Base-by-base conservation (phyloP, 1,139 yeast species). In the Geotrichum fermentans region DNA sequence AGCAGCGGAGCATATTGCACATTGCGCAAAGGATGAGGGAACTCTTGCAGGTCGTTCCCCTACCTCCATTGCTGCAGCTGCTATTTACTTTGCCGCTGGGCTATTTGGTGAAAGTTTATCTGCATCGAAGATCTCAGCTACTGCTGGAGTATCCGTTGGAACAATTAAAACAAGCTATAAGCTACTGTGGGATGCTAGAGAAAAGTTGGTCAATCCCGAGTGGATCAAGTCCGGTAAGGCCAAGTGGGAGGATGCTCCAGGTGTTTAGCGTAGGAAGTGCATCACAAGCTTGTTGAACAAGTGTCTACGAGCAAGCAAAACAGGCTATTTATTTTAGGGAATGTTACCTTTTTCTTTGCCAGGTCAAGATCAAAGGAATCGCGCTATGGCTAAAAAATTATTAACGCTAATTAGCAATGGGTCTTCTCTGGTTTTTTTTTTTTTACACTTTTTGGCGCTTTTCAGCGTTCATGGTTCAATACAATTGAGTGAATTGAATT, bases 131-230 rank as follows among this genome's bases (percentile, higher is more conserved):
- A 90, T 92, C 52, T 87, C 96, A 7, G 96, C 89, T 59, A 87
- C 86, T 60, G 81, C 97, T n/a, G 98, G 97, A 56, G 98, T 92
- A 18, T 86, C 96, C 62, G 98, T 92, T 64, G 97, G 97, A 58
- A 92, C 98, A 0, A 92, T 92, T 60, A 88, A 92, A 67, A 88
- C 97, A 2, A 83, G 95, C 43, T 92, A 88, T 66, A 86, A 86
- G 67, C 82, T 83, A 42, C 73, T 92, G 71, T 83, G 79, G 64
- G 90, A 86, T 56, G 86, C 82, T 55, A 68, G 72, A 50, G 88
- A 83, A 40, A 79, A 82, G 55, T 75, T 89, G 49, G 75, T 88
- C 20, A 95, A 88, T 63, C 92, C 89, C 30, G 76, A 75, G 55
- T 85, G 96, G 90, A 68, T 84, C 49, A 50, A 53, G 22, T 83